Base-by-base conservation (phyloP, 441 rosid genomes). In the Manihot esculenta region DNA sequence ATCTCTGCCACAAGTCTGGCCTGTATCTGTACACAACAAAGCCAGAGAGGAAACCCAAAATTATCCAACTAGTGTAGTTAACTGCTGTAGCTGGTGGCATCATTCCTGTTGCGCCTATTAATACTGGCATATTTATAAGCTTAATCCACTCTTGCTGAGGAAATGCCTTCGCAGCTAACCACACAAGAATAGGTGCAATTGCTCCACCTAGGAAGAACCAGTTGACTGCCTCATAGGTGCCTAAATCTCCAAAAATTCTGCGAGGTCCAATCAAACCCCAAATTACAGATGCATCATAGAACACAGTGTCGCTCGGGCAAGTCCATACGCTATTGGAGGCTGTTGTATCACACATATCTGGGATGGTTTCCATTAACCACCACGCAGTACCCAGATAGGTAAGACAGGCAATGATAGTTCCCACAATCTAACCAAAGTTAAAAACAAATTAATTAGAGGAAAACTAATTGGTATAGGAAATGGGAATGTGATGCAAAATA, bases 1-100 rank as follows among this genome's bases (percentile, higher is more conserved):
- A 91, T 64, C 93, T 77, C 72, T 82, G 86, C 98, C 98, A 94
- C 62, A 89, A 72, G 20, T 86, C 88, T 3, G 98, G 96, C 62
- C 81, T 77, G 68, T 87, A 91, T 71, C 98, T 80, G 62, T 82
- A 94, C 72, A 83, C 83, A 62, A 94, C 92, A 58, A 84, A 94
- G 20, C 98, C 97, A 0, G 97, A 94, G 10, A 94, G 72, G 66
- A 94, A 94, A 6, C 97, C 98, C 0, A 78, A 82, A 47, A 90
- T 62, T 49, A 91, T 74, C 98, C 98, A 91, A 0, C 94, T 89
- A n/a, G 97, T 92, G 83, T 87, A 94, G 82, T 92, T 94, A 33
- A 94, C 99, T 1, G 97, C 99, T 21, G 99, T 91, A 0, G 99
- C 99, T 0, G 99, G 97, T 13, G 97, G 99, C 99, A 94, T 94